Conservation (phyloP, 2,329 filamentous ascomycete species). For the Pseudopithomyces chartarum region DNA sequence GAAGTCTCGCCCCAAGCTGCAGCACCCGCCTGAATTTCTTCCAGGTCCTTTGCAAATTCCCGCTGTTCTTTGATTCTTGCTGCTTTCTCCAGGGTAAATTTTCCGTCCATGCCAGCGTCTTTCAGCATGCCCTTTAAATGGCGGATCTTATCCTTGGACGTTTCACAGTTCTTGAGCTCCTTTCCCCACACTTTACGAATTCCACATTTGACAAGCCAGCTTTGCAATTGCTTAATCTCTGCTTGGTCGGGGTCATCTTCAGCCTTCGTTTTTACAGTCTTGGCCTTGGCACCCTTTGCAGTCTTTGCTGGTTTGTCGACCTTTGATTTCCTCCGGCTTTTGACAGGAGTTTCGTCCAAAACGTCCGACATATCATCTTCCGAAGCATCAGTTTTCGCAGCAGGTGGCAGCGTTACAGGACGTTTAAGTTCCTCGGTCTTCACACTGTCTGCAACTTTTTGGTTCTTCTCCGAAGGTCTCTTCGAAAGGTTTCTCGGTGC, state of each 20-base stretch:
- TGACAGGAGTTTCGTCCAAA: constrained; percentile 74
- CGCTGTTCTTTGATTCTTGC: constrained; percentile 84
- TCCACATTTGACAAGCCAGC: constrained; percentile 86
- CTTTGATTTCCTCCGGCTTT: constrained; percentile 56
- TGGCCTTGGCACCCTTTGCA: neutral
- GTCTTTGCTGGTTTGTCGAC: constrained; percentile 33
- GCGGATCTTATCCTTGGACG: constrained; percentile 76
- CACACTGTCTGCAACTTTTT: constrained; percentile 25
- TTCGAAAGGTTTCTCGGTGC: constrained; percentile 13
- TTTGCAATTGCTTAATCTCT: constrained; percentile 87
- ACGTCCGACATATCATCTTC: constrained; percentile 74
- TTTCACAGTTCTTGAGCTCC: constrained; percentile 77
- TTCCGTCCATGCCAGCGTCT: constrained; percentile 84
- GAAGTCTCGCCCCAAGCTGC: constrained; percentile 70
- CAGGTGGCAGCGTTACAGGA: constrained; percentile 13
- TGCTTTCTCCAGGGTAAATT: constrained; percentile 84
- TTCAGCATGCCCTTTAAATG: constrained; percentile 80
- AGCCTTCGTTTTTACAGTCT: neutral
- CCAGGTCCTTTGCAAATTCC: constrained; percentile 82
- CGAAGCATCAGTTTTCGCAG: constrained; percentile 41
- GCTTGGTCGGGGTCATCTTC: constrained; percentile 66
- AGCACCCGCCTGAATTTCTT: constrained; percentile 82
- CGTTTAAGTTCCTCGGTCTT: constrained; percentile 15
- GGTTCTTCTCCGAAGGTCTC: constrained; percentile 5
- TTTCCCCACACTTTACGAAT: constrained; percentile 89